Conservation (phyloP, 129 eudicot species). For the Smallanthus sonchifolius region DNA sequence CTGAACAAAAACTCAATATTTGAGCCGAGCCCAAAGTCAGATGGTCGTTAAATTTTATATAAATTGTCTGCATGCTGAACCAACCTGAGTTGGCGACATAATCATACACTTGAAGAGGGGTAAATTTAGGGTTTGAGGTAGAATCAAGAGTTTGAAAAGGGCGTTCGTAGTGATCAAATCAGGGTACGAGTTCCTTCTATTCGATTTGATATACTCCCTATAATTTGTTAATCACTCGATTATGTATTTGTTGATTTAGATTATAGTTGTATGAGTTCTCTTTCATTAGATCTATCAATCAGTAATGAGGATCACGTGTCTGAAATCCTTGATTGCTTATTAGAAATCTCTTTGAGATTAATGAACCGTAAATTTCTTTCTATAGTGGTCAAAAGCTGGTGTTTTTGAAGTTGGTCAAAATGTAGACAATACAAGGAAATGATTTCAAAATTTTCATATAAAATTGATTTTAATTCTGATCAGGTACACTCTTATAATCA, state of each 20-base stretch:
- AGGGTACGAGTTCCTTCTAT: not conserved
- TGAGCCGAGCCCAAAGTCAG: too few species aligned
- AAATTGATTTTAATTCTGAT: too few species aligned
- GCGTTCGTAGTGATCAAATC: too few species aligned
- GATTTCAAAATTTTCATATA: not conserved
- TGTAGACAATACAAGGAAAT: not conserved
- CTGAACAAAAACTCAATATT: too few species aligned
- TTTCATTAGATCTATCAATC: not conserved
- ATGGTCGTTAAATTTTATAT: too few species aligned
- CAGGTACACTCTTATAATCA: not conserved
- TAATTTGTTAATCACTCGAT: not conserved
- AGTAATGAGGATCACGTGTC: not conserved
- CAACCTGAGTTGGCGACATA: too few species aligned
- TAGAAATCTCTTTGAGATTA: too few species aligned
- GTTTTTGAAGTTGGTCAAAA: too few species aligned
- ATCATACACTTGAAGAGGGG: too few species aligned
- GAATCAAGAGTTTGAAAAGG: too few species aligned
- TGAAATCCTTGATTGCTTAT: not conserved
- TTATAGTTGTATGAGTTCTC: not conserved
- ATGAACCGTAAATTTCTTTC: not conserved
- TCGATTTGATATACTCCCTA: not conserved
- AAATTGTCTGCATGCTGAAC: too few species aligned
- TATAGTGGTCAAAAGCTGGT: too few species aligned
- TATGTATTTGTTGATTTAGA: conserved; percentile 1
- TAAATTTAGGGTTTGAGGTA: conserved; percentile 1